phyloP scores from a whole-genome alignment of 768 basidiomycete species.

The Butyriboletus loyo region DNA sequence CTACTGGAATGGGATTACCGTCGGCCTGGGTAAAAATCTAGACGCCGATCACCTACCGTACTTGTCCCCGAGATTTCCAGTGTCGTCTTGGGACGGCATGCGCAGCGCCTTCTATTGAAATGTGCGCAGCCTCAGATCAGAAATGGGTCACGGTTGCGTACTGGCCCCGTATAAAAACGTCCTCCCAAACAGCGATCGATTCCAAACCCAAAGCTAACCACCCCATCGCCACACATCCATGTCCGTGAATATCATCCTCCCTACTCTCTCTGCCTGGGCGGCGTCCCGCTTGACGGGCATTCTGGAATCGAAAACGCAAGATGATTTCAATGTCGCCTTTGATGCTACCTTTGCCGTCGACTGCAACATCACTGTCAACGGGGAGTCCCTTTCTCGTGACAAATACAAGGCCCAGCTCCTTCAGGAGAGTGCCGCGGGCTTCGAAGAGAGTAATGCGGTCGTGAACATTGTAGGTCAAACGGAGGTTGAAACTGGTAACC shows the following conservation, averaged over 20 bases:
- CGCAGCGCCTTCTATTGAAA: not conserved
- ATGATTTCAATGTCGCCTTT: constrained; percentile 37
- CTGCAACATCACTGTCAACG: constrained; percentile 41
- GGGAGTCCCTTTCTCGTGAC: constrained; percentile 34
- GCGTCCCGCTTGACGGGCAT: constrained; percentile 37
- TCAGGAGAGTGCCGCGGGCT: constrained; percentile 23
- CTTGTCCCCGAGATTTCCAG: not conserved
- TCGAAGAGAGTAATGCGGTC: constrained; percentile 8
- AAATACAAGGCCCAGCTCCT: constrained; percentile 40
- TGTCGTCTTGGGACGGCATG: not conserved
- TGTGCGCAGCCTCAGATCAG: not conserved
- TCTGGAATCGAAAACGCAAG: constrained; percentile 36
- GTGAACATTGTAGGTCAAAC: constrained; percentile 28
- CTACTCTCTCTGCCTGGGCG: constrained; percentile 42
- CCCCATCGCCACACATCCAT: constrained; percentile 7
- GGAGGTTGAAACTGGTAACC: constrained; percentile 23
- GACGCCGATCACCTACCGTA: constrained; percentile 1
- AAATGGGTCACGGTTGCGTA: not conserved
- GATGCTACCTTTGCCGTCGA: constrained; percentile 39
- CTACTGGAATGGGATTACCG: too few species aligned
- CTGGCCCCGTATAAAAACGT: constrained; percentile 11
- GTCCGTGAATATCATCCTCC: constrained; percentile 35
- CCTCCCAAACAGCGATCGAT: not conserved
- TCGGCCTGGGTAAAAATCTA: not conserved
- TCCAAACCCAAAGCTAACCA: not conserved